phyloP scores from a whole-genome alignment of 2,329 filamentous ascomycete genomes.

The Pseudohalonectria lignicola region DNA sequence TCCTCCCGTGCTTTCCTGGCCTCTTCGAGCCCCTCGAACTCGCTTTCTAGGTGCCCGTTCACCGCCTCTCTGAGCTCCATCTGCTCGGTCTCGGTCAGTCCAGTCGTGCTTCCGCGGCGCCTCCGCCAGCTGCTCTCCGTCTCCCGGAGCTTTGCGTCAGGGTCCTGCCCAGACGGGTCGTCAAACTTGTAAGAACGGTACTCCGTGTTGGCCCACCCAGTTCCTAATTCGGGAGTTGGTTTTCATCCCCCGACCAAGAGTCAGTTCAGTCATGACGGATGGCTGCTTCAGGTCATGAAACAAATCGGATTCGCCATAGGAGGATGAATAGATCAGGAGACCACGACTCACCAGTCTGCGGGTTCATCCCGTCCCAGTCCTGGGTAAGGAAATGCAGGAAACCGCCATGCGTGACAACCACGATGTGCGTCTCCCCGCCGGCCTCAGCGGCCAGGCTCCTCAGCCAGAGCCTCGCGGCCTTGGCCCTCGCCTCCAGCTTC shows the following conservation, averaged over 20 bases:
- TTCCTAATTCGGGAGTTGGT: conserved; percentile 32
- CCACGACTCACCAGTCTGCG: conserved; percentile 24
- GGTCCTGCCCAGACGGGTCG: conserved; percentile 36
- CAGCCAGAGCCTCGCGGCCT: conserved; percentile 49
- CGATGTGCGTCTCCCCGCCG: conserved; percentile 49
- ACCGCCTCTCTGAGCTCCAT: conserved; percentile 28
- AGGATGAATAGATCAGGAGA: neutral
- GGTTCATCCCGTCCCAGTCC: conserved; percentile 57
- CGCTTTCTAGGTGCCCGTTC: conserved; percentile 19
- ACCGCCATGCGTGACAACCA: conserved; percentile 72
- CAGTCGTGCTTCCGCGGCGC: conserved; percentile 26
- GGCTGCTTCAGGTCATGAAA: too few species aligned
- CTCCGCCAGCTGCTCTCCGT: conserved; percentile 34
- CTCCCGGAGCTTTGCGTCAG: conserved; percentile 34
- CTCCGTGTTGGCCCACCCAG: conserved; percentile 66
- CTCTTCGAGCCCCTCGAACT: conserved; percentile 8
- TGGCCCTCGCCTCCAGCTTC: conserved; percentile 50
- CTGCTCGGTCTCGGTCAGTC: conserved; percentile 33
- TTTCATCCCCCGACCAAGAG: neutral
- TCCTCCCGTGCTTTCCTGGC: neutral
- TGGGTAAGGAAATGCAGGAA: conserved; percentile 78
- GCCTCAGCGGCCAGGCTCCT: conserved; percentile 30
- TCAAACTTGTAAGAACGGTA: conserved; percentile 57
- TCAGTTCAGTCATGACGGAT: neutral
- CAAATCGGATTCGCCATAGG: too few species aligned